Conservation (phyloP, 495 filamentous ascomycete species). For the Evernia prunastri region DNA sequence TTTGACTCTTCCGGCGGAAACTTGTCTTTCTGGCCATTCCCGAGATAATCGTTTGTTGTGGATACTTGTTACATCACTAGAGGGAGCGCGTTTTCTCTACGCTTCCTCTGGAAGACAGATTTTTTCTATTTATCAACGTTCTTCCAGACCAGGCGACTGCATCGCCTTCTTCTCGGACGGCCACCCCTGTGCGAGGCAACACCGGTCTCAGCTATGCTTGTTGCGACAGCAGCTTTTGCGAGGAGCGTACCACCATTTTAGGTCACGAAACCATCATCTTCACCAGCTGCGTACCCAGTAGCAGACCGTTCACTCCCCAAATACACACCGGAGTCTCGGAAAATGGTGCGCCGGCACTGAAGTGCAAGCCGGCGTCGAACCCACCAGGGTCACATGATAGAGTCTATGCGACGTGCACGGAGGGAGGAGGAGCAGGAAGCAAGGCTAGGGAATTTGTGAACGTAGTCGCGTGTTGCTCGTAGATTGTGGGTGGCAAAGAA, state of each 20-base stretch:
- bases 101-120: neutral
- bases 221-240: neutral
- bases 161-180: neutral
- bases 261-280: neutral
- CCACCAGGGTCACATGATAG: neutral
- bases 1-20: neutral
- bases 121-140: no score
- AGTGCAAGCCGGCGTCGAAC: conserved; percentile 3
- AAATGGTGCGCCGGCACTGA: neutral
- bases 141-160: neutral
- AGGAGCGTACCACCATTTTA: neutral
- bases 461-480: neutral
- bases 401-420: neutral
- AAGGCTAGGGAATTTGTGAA: neutral
- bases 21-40: neutral
- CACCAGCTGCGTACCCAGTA: neutral
- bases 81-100: neutral
- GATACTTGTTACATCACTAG: neutral
- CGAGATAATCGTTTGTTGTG: neutral
- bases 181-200: neutral
- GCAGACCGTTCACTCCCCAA: neutral
- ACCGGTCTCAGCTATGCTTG: neutral
- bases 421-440: neutral
- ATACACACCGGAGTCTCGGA: neutral
- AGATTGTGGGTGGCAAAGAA: neutral